These are phyloP conservation scores for Boletus barrowsii DNA, from an alignment of 768 basidiomycete species.

Conservation along the genomic window DNA sequence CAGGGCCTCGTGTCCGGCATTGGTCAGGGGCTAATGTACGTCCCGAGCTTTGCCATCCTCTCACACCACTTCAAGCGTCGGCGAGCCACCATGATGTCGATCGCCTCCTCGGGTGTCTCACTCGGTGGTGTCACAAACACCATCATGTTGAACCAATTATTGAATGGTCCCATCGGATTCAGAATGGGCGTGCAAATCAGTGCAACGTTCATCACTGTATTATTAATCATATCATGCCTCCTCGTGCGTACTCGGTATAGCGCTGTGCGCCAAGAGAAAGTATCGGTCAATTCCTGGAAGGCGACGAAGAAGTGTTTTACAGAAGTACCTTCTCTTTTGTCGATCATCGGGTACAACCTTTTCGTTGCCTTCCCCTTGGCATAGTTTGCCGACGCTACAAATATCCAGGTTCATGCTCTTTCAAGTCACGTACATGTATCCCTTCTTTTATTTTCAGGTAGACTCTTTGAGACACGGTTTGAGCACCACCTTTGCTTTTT, in stretches of 20 bases:
- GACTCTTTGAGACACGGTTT: slow-evolving; percentile 51
- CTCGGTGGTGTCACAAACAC: slow-evolving; percentile 57
- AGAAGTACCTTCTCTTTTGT: slow-evolving; percentile 24
- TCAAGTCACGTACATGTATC: slow-evolving; percentile 44
- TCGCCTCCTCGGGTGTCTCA: slow-evolving; percentile 45
- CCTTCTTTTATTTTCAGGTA: slow-evolving; percentile 58
- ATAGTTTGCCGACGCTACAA: neutral
- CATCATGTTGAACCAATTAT: slow-evolving; percentile 53
- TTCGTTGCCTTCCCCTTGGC: neutral
- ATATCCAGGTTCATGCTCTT: slow-evolving; percentile 24
- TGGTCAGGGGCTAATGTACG: slow-evolving; percentile 42
- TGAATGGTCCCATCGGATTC: slow-evolving; percentile 45
- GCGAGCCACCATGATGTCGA: slow-evolving; percentile 42
- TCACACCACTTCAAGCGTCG: slow-evolving; percentile 44
- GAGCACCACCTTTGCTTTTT: slow-evolving; percentile 46
- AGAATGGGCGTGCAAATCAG: slow-evolving; percentile 37
- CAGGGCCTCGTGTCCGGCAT: slow-evolving; percentile 45
- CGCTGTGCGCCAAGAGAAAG: neutral
- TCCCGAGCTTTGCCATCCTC: slow-evolving; percentile 42
- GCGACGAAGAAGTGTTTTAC: slow-evolving; percentile 21
- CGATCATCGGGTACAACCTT: slow-evolving; percentile 17
- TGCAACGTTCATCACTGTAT: slow-evolving; percentile 36
- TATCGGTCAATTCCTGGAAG: slow-evolving; percentile 13
- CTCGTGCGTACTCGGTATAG: slow-evolving; percentile 36
- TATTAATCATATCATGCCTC: slow-evolving; percentile 37